Evolutionary conservation across 1,139 yeast species (phyloP), one percentile per base, ranked within the genome.

Genomic region (Geotrichum aggregatum): DNA sequence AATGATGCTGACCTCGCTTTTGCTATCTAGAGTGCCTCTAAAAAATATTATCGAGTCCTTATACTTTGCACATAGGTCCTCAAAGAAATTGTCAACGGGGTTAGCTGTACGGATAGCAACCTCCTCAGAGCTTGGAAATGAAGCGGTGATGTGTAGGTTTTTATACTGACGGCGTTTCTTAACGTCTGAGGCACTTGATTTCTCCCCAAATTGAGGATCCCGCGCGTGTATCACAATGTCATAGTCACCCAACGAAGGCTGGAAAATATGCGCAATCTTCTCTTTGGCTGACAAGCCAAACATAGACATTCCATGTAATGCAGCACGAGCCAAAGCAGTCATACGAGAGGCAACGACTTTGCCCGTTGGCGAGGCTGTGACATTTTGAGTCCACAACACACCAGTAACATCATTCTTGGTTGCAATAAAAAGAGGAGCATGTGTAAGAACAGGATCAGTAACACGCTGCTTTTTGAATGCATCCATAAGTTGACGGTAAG

Each of bases 331-430:
- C 57, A 92, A 76, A 0, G 95, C 92, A 0, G 98, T 91, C 58
- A 91, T 72, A 71, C 98, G 80, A 21, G 91, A 78, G 1, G 96
- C 91, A 54, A 89, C 83, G n/a, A 72, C 64, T 34, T 61, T 61
- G 1, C 68, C 69, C 13, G 56, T 54, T 6, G 64, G 63, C 10
- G 95, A 91, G 51, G 88, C 74, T 14, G 84, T 81, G 41, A 83
- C 71, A 50, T 78, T 78, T 58, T 80, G 78, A 2, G 96, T 80
- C 92, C 96, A 92, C 55, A 86, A 67, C 35, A 83, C 80, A 48
- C 98, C 98, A 13, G 92, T 79, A 11, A 83, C 80, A 63, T 92
- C 98, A 56, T 82, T 84, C 63, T 80, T 83, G 1, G 95, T 79
- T 0, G 85, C 96, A 58, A 92, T 79, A 61, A 88, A 89, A 64